Base-by-base conservation (phyloP, 805 yeast genomes). In the Metschnikowia gelsemii region DNA sequence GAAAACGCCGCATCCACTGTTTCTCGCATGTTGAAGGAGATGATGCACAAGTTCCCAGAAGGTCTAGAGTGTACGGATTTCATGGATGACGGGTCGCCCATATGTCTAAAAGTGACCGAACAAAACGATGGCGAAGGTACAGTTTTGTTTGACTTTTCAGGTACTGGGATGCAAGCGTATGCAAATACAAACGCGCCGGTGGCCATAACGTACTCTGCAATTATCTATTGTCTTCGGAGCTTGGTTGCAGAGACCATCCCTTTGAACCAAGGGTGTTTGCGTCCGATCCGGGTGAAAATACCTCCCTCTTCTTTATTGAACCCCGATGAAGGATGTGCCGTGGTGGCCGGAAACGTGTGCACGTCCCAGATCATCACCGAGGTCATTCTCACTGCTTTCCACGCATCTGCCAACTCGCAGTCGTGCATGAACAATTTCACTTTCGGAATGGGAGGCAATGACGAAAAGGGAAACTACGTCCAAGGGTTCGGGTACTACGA, bases 361-460 rank as follows among this genome's bases (percentile, higher is more conserved):
- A 91, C 98, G 1, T 84, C 96, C 1, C 98, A 93, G 63, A 75
- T 97, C 53, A 80, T 93, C 34, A 89, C 96, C 0, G 97, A 90
- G 63, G 91, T 86, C 2, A 78, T 93, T 29, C 70, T 91, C 56
- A 83, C 82, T 54, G 93, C 98, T 0, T 89, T 93, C 60, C 74
- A 78, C 46, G 88, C 89, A 4, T 85, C 88, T 69, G 97, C 97
- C 2, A 96, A 89, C 50, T 89, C 97, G 1, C 98, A 91, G 64
- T 96, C 97, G 31, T 89, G 93, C 45, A 87, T 96, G 62, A 91
- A 93, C 64, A 93, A 91, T 64, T 79, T 91, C 53, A 90, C 96
- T 0, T 91, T 90, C 68, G 97, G 97, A 18, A 78, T 76, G 20
- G 55, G 55, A 9, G 55, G 55, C 4, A 87, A 83, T 47, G 91